A percentile compares a stretch with the other conserved stretches of the same genome.
Evolutionary conservation across 148 eudicot species (phyloP).

Genomic region (Rhododendron mucronatum): DNA sequence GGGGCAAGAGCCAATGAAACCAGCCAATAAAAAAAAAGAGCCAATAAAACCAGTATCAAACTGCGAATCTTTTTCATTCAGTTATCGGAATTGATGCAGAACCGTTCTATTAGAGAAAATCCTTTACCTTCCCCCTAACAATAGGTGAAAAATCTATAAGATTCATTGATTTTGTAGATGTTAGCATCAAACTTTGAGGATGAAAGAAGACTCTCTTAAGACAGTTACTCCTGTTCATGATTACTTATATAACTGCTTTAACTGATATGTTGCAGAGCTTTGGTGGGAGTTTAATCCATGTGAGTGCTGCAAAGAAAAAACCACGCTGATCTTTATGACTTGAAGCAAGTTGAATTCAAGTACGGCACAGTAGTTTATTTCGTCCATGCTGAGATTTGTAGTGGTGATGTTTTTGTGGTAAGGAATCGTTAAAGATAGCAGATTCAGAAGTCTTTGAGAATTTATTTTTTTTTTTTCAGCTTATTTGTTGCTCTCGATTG

Average conservation of each 20-base stretch:
- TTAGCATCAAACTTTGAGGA: not conserved
- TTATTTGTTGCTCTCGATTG: too few relatives aligned
- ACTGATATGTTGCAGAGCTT: too few relatives aligned
- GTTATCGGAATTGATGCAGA: too few relatives aligned
- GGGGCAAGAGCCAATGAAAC: not conserved
- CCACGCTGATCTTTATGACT: slow-evolving; percentile 20
- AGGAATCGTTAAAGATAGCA: not conserved
- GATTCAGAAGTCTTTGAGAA: not conserved
- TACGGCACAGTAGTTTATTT: not conserved
- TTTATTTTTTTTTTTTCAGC: too few relatives aligned
- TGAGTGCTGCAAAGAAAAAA: slow-evolving; percentile 21
- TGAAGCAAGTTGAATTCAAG: not conserved
- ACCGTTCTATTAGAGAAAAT: too few relatives aligned
- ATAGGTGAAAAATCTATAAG: not conserved
- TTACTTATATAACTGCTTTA: too few relatives aligned
- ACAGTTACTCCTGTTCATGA: too few relatives aligned
- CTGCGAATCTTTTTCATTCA: too few relatives aligned
- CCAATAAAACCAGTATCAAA: too few relatives aligned
- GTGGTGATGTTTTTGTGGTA: not conserved
- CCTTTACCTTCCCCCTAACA: too few relatives aligned
- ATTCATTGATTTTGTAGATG: not conserved
- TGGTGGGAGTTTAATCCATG: too few relatives aligned
- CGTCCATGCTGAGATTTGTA: not conserved
- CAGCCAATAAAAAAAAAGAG: too few relatives aligned
- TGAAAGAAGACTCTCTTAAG: not conserved